Base-by-base conservation (phyloP, 441 rosid species). In the Iberis amara region DNA sequence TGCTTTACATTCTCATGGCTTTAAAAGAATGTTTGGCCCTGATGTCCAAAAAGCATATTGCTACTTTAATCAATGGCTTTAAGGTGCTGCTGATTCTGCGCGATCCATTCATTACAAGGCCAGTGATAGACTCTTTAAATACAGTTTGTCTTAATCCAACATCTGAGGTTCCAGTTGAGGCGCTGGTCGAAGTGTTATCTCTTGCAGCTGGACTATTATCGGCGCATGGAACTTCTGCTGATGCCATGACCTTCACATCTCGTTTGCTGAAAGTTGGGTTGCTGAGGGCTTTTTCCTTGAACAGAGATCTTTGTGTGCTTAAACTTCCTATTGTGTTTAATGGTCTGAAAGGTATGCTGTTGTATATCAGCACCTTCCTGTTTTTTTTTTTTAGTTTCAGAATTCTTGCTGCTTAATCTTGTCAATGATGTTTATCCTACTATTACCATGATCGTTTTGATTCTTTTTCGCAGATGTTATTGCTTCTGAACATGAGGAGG, bases 401-500 rank as follows among this genome's bases (percentile, higher is more conserved):
- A n/a, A n/a, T n/a, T n/a, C n/a, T 44, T 51, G 8, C 15, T 55
- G 18, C 8, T 21, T 53, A 14, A 24, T 44, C 31, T 39, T 51
- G 3, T 51, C 48, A 57, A 1, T 43, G 54, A 8, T 7, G 31
- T 30, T 51, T 57, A 38, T 57, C 55, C 7, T 46, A 13, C 41
- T 21, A 11, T 38, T 58, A 5, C 47, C 44, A 44, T 52, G 42
- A 15, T 68, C 36, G n/a, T 32, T 52, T 40, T 21, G 33, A 14
- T 52, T 59, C 41, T 52, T 69, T 37, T 62, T 73, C 70, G 65
- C 78, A 92, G 98, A 88, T 73, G 74, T 83, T 70, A 10, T 88
- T 70, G 82, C 78, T 8, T 83, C 89, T 10, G 94, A 88, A 60
- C 95, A 88, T 12, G 91, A 92, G 69, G 98, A 88, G 78, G 91